Conservation (phyloP, 768 basidiomycete genomes). For the Leccinum obscurum region DNA sequence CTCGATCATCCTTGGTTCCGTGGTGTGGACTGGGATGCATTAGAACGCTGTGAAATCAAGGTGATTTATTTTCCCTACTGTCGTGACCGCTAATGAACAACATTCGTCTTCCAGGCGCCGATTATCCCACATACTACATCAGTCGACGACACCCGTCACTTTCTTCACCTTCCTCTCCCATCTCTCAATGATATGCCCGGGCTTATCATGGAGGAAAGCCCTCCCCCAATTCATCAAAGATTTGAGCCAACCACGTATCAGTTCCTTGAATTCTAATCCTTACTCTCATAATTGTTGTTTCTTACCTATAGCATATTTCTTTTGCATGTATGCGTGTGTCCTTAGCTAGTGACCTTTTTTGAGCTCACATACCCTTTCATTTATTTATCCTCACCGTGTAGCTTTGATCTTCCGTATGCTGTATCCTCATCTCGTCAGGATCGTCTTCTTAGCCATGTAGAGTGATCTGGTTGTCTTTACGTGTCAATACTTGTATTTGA, state of each 20-base stretch:
- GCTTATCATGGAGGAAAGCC: slow-evolving; percentile 61
- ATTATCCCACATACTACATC: slow-evolving; percentile 83
- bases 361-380: slow-evolving; percentile 13
- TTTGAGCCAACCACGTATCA: slow-evolving; percentile 70
- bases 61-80: slow-evolving; percentile 44
- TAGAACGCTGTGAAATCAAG: slow-evolving; percentile 84
- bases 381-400: slow-evolving; percentile 21
- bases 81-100: slow-evolving; percentile 1
- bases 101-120: slow-evolving; percentile 57
- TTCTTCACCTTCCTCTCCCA: slow-evolving; percentile 77
- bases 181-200: slow-evolving; percentile 79
- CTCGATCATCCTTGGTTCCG: slow-evolving; percentile 93
- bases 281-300: slow-evolving; percentile 8
- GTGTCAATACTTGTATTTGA: slow-evolving; percentile 12
- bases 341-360: not conserved
- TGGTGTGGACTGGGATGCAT: slow-evolving; percentile 89
- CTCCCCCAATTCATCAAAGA: slow-evolving; percentile 57
- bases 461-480: slow-evolving; percentile 9
- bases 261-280: slow-evolving; percentile 72
- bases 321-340: slow-evolving; percentile 8
- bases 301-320: slow-evolving; percentile 31
- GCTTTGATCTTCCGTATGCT: slow-evolving; percentile 31
- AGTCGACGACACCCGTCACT: slow-evolving; percentile 83
- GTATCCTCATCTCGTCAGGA: slow-evolving; percentile 24
- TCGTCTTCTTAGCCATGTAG: slow-evolving; percentile 11